Evolutionary conservation across 202 grass and related monocot species (phyloP).

Genomic region (Digitaria exilis): DNA sequence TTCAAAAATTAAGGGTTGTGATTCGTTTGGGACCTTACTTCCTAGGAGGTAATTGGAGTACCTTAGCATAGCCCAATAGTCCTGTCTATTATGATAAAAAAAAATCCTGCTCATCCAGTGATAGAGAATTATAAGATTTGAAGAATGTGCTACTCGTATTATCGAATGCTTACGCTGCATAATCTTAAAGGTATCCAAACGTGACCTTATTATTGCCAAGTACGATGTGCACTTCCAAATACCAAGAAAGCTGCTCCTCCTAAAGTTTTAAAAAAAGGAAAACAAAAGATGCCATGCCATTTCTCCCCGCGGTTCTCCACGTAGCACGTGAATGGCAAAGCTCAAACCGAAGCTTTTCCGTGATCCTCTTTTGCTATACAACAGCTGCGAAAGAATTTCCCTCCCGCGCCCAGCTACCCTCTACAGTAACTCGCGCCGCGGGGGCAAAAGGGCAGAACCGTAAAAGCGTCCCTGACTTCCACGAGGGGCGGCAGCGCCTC

Average conservation of each 20-base stretch:
- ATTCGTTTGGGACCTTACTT: no score
- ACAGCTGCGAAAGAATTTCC: background rate
- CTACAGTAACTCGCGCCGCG: no score
- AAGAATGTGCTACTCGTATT: no score
- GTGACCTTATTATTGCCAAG: no score
- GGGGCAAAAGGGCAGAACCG: background rate
- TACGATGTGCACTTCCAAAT: background rate
- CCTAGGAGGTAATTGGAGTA: no score
- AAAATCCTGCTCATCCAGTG: no score
- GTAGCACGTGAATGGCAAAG: conserved; percentile 8
- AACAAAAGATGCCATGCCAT: background rate
- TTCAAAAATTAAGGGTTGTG: no score
- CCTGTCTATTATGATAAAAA: no score
- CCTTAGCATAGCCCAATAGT: no score
- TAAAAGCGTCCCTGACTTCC: background rate
- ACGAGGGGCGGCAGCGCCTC: conserved; percentile 14
- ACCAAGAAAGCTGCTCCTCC: background rate
- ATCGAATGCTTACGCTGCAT: no score
- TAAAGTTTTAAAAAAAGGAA: background rate
- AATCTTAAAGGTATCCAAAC: no score
- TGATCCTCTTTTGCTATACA: background rate
- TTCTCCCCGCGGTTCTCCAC: background rate
- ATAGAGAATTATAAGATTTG: no score
- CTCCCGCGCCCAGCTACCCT: background rate
- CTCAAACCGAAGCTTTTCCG: conserved; percentile 11